Evolutionary conservation across 2,329 filamentous ascomycete genomes (phyloP).

Genomic region (Aspergillus neoniger): DNA sequence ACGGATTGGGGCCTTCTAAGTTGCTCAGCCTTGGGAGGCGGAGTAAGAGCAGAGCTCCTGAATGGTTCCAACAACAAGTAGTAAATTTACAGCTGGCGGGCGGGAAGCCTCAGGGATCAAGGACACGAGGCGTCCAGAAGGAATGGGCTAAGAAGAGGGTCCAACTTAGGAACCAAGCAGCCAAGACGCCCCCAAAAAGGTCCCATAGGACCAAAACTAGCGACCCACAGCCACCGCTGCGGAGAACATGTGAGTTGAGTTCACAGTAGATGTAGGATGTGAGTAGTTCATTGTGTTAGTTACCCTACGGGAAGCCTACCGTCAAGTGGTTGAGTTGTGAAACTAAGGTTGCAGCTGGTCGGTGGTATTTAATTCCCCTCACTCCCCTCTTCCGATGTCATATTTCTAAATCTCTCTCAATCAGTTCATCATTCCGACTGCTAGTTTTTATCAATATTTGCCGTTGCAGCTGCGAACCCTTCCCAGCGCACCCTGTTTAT

Average conservation of each 20-base stretch:
- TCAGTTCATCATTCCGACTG: neutral
- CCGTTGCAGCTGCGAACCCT: too few relatives aligned
- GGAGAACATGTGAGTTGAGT: slow-evolving; percentile 1
- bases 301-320: neutral
- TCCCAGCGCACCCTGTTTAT: too few relatives aligned
- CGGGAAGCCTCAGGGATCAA: neutral
- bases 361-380: slow-evolving; percentile 9
- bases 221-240: slow-evolving; percentile 1
- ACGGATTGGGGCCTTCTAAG: neutral
- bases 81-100: neutral
- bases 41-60: neutral
- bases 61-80: too few relatives aligned
- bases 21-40: slow-evolving; percentile 2
- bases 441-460: neutral
- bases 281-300: neutral
- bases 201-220: neutral
- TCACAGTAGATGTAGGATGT: neutral
- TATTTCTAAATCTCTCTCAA: neutral
- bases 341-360: neutral
- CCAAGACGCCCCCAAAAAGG: neutral
- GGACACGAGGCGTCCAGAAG: neutral
- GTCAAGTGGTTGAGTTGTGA: neutral
- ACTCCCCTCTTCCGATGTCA: slow-evolving; percentile 3
- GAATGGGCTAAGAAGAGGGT: neutral
- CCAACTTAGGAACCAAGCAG: neutral